Conservation (phyloP, 2,329 filamentous ascomycete species). For the Rhinocladiella similis region DNA sequence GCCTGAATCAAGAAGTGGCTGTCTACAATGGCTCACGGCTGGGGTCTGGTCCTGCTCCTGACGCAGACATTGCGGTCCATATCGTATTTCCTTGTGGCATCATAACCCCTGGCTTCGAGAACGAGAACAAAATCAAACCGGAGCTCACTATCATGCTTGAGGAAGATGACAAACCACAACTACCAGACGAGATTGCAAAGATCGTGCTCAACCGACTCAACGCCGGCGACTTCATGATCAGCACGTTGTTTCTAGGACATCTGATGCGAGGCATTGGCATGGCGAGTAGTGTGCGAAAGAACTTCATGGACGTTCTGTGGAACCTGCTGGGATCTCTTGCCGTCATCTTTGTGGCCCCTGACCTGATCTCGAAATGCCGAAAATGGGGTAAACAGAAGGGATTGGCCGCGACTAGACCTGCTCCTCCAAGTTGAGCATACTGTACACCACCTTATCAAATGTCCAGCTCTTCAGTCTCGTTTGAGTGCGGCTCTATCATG, state of each 20-base stretch:
- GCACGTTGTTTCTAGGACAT: conserved; percentile 70
- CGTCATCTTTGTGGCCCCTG: conserved; percentile 58
- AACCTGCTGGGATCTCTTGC: conserved; percentile 55
- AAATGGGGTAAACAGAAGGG: conserved; percentile 58
- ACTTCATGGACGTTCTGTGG: conserved; percentile 55
- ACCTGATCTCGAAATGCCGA: conserved; percentile 58
- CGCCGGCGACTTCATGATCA: conserved; percentile 75
- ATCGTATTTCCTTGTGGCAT: conserved; percentile 85
- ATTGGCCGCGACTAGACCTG: conserved; percentile 12
- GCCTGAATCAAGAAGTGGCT: conserved; percentile 77
- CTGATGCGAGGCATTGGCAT: conserved; percentile 67
- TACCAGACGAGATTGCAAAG: conserved; percentile 73
- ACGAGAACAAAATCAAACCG: conserved; percentile 78
- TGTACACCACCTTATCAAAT: not conserved
- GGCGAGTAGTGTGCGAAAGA: conserved; percentile 52
- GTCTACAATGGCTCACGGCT: conserved; percentile 71
- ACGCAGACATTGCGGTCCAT: conserved; percentile 74
- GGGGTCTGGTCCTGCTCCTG: conserved; percentile 40
- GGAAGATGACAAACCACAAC: conserved; percentile 76
- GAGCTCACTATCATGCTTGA: conserved; percentile 77
- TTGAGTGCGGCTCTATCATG: conserved; percentile 9
- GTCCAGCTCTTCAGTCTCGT: not conserved
- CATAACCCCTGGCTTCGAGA: conserved; percentile 69
- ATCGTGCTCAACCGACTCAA: conserved; percentile 73
- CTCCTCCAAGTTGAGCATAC: not conserved